Evolutionary conservation across 371 early-diverging fungal genomes (phyloP), one percentile per base, ranked within the genome.

Genomic region (Chytridium lagenaria): DNA sequence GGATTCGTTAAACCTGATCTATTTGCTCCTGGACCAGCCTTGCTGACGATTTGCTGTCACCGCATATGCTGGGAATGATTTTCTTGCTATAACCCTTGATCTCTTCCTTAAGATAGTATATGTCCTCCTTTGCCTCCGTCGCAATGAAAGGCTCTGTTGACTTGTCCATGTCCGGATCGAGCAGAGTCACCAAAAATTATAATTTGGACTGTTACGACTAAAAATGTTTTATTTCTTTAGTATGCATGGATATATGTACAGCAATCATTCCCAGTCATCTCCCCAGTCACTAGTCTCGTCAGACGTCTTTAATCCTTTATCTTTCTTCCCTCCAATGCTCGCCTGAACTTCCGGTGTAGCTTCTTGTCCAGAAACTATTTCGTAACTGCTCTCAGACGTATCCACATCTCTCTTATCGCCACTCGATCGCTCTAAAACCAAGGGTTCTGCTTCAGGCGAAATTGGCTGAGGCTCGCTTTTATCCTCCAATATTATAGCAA

Each of bases 231-330:
- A 23, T 61, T 61, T 61, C 10, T 61, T 61, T 23, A 12, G 19
- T 44, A 44, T 44, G 19, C 44, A 44, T 44, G 44, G 12, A 44
- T 7, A 19, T 12, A 19, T 44, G 44, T 7, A 44, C n/a, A 44
- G 7, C 44, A 12, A 19, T 36, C 40, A 66, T 30, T 66, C 66
- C 66, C 66, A 66, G 23, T 66, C 66, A 30, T 66, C 66, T 28
- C 66, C 66, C 66, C 66, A 66, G 34, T 61, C 61, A 34, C 61
- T 61, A 5, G 12, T n/a, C 2, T 66, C 66, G 5, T 30, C 44
- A n/a, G 12, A 38, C 19, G 12, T 44, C 10, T 66, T 44, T 44
- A 16, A 15, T 3, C 7, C 10, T 26, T 37, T 66, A 40, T 66
- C 26, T 44, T 66, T 66, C 44, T 38, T 66, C 38, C 26, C 66